Conservation (phyloP, 257 asterid genomes). For the Mitragyna speciosa region DNA sequence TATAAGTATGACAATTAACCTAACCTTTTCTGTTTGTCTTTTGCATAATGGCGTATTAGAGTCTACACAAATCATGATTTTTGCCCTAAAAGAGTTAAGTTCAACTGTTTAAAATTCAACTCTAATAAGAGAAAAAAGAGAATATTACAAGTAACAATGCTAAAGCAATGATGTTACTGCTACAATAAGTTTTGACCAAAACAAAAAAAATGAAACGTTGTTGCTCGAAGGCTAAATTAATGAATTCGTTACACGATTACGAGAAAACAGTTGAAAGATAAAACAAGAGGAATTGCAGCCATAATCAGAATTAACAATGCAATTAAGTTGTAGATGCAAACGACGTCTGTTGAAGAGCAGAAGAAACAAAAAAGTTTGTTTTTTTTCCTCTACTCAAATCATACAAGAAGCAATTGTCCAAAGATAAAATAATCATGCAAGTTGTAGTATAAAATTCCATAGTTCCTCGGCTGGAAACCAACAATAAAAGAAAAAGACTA, state of each 20-base stretch:
- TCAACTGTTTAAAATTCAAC: background rate
- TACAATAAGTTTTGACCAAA: background rate
- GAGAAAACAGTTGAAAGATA: background rate
- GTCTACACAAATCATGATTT: background rate
- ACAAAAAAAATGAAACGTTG: background rate
- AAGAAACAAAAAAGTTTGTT: background rate
- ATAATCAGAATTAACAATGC: constrained; percentile 3
- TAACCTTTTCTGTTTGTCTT: background rate
- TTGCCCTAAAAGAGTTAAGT: background rate
- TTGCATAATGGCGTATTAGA: background rate
- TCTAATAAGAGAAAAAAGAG: background rate
- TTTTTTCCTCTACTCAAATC: background rate
- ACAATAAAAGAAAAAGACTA: background rate
- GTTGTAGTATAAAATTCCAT: background rate
- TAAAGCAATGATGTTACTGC: background rate
- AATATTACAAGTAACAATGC: background rate
- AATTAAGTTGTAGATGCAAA: too few species aligned
- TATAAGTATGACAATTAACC: background rate
- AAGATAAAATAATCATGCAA: background rate
- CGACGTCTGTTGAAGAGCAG: background rate
- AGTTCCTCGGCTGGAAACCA: background rate
- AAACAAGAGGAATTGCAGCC: background rate
- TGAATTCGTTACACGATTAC: background rate
- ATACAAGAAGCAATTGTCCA: background rate
- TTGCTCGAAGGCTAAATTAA: background rate